Evolutionary conservation across 495 filamentous ascomycete species (phyloP).

Genomic region (Podospora anserina): DNA sequence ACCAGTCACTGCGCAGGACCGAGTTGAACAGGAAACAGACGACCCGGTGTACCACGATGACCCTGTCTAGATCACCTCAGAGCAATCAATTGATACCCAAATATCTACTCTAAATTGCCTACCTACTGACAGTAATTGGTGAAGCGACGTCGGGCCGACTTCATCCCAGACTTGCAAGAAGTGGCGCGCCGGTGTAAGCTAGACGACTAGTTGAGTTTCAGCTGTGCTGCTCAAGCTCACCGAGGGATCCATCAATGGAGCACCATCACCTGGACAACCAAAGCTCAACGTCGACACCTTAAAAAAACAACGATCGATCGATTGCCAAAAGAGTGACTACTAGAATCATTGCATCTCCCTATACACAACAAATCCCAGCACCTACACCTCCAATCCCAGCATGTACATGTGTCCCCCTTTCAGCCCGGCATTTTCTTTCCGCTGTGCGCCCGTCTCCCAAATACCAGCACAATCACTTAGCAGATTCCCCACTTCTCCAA

Average conservation of each 20-base stretch:
- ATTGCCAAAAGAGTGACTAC: conserved; percentile 11
- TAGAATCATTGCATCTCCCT: not conserved
- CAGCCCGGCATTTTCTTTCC: not conserved
- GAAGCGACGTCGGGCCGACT: too few species aligned
- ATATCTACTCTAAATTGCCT: too few species aligned
- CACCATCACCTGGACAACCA: too few species aligned
- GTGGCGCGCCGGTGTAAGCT: too few species aligned
- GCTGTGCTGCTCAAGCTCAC: too few species aligned
- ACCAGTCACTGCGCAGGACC: conserved; percentile 22
- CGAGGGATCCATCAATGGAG: too few species aligned
- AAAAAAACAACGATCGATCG: conserved; percentile 10
- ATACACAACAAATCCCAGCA: not conserved
- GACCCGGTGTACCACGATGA: conserved; percentile 35
- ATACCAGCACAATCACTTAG: conserved; percentile 7
- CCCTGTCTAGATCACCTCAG: conserved; percentile 16
- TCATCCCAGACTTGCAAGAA: too few species aligned
- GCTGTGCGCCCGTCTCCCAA: not conserved
- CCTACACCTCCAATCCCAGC: not conserved
- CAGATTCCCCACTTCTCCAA: conserved; percentile 22
- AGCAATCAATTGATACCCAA: not conserved
- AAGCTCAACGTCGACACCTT: not conserved
- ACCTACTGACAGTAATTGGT: too few species aligned
- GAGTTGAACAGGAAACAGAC: conserved; percentile 8
- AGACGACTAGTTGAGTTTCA: too few species aligned
- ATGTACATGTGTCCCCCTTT: not conserved